These are phyloP conservation scores for Whalleya microplaca DNA, from an alignment of 2,329 filamentous ascomycete species.

Conservation along the genomic window DNA sequence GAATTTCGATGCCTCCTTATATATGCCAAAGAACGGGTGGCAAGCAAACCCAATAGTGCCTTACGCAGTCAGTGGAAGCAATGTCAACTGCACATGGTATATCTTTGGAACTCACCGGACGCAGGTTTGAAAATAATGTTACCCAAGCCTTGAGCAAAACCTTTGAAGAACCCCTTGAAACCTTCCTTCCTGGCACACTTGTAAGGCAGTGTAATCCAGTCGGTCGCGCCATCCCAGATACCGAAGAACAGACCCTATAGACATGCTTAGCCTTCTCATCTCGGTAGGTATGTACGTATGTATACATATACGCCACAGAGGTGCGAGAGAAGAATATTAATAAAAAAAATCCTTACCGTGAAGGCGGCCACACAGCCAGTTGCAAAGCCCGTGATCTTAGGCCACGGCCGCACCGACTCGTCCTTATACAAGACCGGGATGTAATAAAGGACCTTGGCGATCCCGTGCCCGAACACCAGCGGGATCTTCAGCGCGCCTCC, in stretches of 20 bases:
- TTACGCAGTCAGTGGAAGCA: slow-evolving; percentile 12
- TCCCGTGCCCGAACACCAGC: slow-evolving; percentile 20
- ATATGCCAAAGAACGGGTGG: slow-evolving; percentile 26
- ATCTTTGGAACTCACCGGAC: slow-evolving; percentile 17
- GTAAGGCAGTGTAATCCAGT: slow-evolving; percentile 24
- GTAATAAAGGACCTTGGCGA: slow-evolving; percentile 21
- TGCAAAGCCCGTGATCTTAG: slow-evolving; percentile 23
- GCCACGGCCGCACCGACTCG: slow-evolving; percentile 20
- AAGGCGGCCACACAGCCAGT: slow-evolving; percentile 15
- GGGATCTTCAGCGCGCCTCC: slow-evolving; percentile 17
- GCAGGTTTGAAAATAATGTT: slow-evolving; percentile 18
- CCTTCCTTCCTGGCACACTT: slow-evolving; percentile 20
- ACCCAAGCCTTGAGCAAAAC: slow-evolving; percentile 10
- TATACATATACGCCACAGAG: too few species aligned
- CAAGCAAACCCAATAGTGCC: slow-evolving; percentile 12
- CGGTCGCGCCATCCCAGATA: slow-evolving; percentile 17
- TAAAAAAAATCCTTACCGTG: slow-evolving; percentile 4
- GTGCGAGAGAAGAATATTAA: neutral
- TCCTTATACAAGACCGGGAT: slow-evolving; percentile 24
- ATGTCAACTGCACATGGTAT: neutral
- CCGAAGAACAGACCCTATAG: slow-evolving; percentile 17
- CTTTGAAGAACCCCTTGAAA: slow-evolving; percentile 22
- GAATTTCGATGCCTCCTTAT: slow-evolving; percentile 25
- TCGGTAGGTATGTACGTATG: neutral
- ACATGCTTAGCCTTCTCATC: too few species aligned